Evolutionary conservation across 2,329 filamentous ascomycete genomes (phyloP).

Genomic region (Alternaria arbusti): DNA sequence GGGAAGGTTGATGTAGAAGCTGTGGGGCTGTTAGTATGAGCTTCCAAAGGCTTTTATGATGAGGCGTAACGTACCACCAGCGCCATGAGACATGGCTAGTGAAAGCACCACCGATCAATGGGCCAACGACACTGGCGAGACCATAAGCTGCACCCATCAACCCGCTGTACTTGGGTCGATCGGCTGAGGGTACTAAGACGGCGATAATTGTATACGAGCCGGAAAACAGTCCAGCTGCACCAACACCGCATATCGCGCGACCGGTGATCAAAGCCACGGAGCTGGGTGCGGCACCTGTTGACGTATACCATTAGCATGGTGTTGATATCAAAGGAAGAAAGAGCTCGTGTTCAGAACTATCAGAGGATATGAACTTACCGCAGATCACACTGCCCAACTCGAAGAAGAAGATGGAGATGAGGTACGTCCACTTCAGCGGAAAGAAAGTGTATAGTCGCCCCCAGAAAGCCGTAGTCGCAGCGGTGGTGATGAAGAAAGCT

Average conservation of each 20-base stretch:
- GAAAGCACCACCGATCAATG: constrained; percentile 52
- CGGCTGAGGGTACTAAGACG: constrained; percentile 48
- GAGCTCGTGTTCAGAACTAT: too few relatives aligned
- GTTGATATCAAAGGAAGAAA: background rate
- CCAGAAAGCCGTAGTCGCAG: constrained; percentile 18
- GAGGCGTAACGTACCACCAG: constrained; percentile 39
- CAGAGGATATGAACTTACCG: background rate
- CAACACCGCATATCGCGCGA: constrained; percentile 6
- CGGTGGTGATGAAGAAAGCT: constrained; percentile 35
- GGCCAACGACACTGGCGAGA: constrained; percentile 48
- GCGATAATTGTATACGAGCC: constrained; percentile 52
- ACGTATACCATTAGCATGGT: background rate
- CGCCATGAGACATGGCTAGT: constrained; percentile 48
- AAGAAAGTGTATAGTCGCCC: constrained; percentile 21
- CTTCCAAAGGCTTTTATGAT: fast-evolving
- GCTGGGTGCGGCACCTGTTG: background rate
- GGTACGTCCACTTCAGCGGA: constrained; percentile 21
- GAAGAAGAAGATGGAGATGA: constrained; percentile 5
- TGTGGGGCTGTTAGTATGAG: background rate
- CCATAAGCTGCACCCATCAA: constrained; percentile 47
- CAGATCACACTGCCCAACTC: constrained; percentile 3
- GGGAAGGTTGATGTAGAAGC: constrained; percentile 52
- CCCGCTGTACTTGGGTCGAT: constrained; percentile 48
- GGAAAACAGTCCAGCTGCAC: constrained; percentile 6
- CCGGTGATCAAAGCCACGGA: constrained; percentile 1